These are phyloP conservation scores for Malus orientalis DNA, from an alignment of 306 rosid genomes.

Conservation along the genomic window DNA sequence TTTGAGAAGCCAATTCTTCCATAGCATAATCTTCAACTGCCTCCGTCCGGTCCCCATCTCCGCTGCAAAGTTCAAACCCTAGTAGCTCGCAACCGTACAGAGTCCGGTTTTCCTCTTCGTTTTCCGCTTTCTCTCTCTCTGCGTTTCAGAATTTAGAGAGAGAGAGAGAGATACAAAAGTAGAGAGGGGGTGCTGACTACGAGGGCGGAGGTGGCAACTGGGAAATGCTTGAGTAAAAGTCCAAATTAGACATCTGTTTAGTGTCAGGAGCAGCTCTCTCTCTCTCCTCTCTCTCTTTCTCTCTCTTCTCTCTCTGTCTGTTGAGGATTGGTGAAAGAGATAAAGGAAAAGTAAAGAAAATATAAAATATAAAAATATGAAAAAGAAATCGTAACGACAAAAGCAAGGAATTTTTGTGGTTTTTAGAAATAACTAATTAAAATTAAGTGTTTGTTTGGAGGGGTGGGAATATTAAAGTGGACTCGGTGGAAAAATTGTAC, in stretches of 20 bases:
- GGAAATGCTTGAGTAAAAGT: neutral
- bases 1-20: conserved; percentile 95
- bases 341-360: no score
- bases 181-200: neutral
- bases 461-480: no score
- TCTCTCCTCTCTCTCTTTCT: no score
- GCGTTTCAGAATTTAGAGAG: neutral
- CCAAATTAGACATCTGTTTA: neutral
- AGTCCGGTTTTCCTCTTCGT: no score
- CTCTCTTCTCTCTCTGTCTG: no score
- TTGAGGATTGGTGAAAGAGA: neutral
- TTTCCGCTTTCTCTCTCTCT: neutral
- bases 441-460: no score
- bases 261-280: neutral
- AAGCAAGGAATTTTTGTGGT: neutral
- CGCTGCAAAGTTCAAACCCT: neutral
- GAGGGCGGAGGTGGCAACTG: neutral
- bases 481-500: neutral
- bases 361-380: no score
- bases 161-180: neutral
- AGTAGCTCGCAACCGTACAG: neutral
- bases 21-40: conserved; percentile 84
- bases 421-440: no score
- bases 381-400: no score
- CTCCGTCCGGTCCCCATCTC: conserved; percentile 62